Evolutionary conservation across 176 grass and related monocot species (phyloP), one percentile per base, ranked within the genome.

Genomic region (Miscanthus lutarioriparius): DNA sequence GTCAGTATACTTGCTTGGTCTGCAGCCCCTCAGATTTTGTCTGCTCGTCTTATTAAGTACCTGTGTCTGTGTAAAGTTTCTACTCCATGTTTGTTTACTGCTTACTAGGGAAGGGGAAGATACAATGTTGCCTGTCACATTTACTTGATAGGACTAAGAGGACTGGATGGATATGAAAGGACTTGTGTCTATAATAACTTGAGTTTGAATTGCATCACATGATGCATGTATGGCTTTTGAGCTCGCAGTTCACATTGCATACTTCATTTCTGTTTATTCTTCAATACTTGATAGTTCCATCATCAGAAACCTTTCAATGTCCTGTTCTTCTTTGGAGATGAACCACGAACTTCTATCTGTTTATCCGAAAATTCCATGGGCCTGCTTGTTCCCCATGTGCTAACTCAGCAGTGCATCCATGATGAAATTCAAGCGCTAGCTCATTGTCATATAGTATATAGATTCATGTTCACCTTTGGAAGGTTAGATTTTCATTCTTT

Each of bases 1-100:
- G 83, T 92, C 51, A 81, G 81, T 79, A 74, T 47, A 59, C 58
- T 45, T 75, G 58, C 27, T 67, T 80, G 41, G 13, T 80, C 64
- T 47, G 20, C 44, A 15, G 14, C 23, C 11, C 2, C 23, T 67
- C 32, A 12, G 10, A 44, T 75, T 67, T 40, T 65, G 35, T 67
- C 67, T 47, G 16, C 49, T 53, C 49, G 32, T 23, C 80, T 47
- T 15, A 63, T 59, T 51, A 53, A 32, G 20, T 61, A 3, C 47
- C 6, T 37, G 36, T 58, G 67, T 70, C n/a, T 17, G 3, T 79
- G 80, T 73, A 35, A 83, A 83, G 23, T 72, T 47, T 51, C 22
- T 62, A 28, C n/a, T 16, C n/a, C 12, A 27, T 53, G 26, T 19
- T 39, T 61, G 83, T 28, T 61, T 85, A 25, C 25, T 30, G 5